Evolutionary conservation across 2,329 filamentous ascomycete genomes (phyloP).

Genomic region (Aspergillus quadricinctus): DNA sequence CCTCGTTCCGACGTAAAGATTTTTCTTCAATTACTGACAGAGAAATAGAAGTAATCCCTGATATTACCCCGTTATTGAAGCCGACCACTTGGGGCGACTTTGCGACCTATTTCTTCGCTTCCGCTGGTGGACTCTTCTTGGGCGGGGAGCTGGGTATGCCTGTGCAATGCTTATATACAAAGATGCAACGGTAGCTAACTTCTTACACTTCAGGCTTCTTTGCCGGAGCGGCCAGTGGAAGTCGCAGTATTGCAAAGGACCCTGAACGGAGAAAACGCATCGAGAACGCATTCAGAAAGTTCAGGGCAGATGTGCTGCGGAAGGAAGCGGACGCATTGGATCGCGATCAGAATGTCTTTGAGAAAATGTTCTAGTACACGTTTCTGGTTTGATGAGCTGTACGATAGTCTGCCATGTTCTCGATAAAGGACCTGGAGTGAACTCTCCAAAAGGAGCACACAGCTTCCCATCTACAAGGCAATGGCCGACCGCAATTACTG

Average conservation of each 20-base stretch:
- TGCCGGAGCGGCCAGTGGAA: constrained; percentile 53
- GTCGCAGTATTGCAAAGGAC: constrained; percentile 51
- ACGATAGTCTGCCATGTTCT: background rate
- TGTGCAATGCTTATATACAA: background rate
- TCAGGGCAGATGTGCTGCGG: constrained; percentile 60
- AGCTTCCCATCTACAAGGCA: background rate
- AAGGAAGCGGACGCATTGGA: constrained; percentile 57
- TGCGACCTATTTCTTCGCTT: constrained; percentile 60
- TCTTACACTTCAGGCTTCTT: constrained; percentile 45
- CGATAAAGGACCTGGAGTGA: background rate
- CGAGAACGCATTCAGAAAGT: constrained; percentile 59
- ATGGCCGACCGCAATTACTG: background rate
- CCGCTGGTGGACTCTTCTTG: constrained; percentile 57
- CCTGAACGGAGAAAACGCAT: constrained; percentile 54
- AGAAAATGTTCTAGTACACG: constrained; percentile 20
- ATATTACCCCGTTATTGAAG: constrained; percentile 54
- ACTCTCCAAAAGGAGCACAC: background rate
- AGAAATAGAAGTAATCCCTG: constrained; percentile 54
- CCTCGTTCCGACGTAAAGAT: background rate
- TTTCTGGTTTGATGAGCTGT: background rate
- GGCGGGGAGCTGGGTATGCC: constrained; percentile 53
- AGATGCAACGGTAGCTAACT: background rate
- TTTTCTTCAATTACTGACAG: background rate
- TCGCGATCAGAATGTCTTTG: constrained; percentile 25
- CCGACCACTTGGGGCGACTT: constrained; percentile 58